phyloP scores from a whole-genome alignment of 371 early-diverging fungal genomes.

The Choanephora cucurbitarum region DNA sequence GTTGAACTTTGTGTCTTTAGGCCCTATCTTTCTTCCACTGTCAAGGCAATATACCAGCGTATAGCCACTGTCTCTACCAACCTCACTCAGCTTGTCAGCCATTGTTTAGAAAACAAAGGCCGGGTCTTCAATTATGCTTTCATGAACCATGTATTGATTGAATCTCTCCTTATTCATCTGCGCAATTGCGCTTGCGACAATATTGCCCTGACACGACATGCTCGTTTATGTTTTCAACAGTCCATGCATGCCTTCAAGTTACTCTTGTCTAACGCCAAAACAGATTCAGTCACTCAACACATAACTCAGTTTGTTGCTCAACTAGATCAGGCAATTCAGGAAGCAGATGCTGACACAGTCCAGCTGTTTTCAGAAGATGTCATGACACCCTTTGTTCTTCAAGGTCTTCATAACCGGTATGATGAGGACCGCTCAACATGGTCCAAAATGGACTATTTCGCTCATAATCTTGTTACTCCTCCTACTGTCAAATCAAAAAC shows the following conservation, averaged over 20 bases:
- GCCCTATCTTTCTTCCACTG: constrained; percentile 24
- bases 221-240: constrained; percentile 43
- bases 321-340: constrained; percentile 21
- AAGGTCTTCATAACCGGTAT: constrained; percentile 15
- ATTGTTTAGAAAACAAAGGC: constrained; percentile 8
- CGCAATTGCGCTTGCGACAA: constrained; percentile 16
- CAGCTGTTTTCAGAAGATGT: constrained; percentile 15
- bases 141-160: constrained; percentile 13
- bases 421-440: constrained; percentile 19
- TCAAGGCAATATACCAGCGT: constrained; percentile 23
- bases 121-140: constrained; percentile 22
- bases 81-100: constrained; percentile 16
- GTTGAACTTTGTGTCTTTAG: constrained; percentile 26
- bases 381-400: constrained; percentile 28
- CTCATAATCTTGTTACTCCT: constrained; percentile 11
- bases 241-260: constrained; percentile 28
- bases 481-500: constrained; percentile 16
- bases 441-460: constrained; percentile 22
- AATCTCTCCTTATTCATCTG: constrained; percentile 21
- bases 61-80: constrained; percentile 20
- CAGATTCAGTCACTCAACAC: constrained; percentile 11
- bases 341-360: constrained; percentile 10
- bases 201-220: constrained; percentile 28
- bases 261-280: constrained; percentile 8
- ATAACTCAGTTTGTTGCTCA: constrained; percentile 23